Base-by-base conservation (phyloP, 257 asterid genomes). In the Penstemon barbatus region DNA sequence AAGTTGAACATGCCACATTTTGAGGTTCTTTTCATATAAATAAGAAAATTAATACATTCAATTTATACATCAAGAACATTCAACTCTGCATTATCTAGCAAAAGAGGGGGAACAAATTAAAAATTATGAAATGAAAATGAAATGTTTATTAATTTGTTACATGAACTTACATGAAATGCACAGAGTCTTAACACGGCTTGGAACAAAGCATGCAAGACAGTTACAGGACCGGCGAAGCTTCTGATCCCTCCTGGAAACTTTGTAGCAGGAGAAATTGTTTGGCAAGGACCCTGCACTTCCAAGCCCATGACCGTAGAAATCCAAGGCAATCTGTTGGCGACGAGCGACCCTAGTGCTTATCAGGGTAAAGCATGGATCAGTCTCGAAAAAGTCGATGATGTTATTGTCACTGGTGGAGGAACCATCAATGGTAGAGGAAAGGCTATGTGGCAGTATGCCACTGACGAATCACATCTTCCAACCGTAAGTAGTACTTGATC, bases 351-450 rank as follows among this genome's bases (percentile, higher is more conserved):
- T 0, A 84, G 90, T 57, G 11, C 62, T 3, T 84, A 76, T 46
- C 5, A 86, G 3, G 37, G 50, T 13, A 71, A 62, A 7, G 64
- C 65, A 0, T 91, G 97, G 96, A 71, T 89, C 54, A 39, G 65
- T 33, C 4, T 91, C 2, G 78, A 81, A 9, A 40, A 46, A 4
- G 82, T 81, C 7, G 61, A 66, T 0, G 83, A 84, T 6, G 15
- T 91, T 0, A 70, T 74, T 12, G 15, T 91, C 50, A 64, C 80
- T 1, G 97, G 97, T 6, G 77, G 80, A 12, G 97, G 96, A 37
- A 80, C 87, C 50, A 70, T 91, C 42, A 75, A 91, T 13, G 97
- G 82, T 44, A 80, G 74, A n/a, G 97, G 97, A 2, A 2, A 37
- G 0, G 5, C 46, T 0, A 41, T 43, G 0, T 89, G 89, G 94